phyloP scores from a whole-genome alignment of 768 basidiomycete genomes.

The Xerocomus potaroensis region DNA sequence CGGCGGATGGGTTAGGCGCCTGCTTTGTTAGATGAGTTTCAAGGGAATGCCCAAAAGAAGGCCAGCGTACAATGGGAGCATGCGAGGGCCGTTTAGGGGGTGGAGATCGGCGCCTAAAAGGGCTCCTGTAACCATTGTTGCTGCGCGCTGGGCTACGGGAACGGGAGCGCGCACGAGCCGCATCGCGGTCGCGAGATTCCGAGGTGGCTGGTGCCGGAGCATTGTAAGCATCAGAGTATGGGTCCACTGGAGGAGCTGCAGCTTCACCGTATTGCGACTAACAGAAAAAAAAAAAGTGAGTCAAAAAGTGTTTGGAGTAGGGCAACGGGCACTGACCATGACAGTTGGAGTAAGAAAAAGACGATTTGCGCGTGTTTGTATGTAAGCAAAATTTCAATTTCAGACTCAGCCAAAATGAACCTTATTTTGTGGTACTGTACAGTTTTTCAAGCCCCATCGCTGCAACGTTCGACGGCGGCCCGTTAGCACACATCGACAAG shows the following conservation, averaged over 20 bases:
- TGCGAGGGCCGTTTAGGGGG: slow-evolving; percentile 62
- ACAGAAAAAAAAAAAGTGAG: slow-evolving; percentile 6
- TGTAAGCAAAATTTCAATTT: slow-evolving; percentile 28
- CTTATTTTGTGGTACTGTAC: slow-evolving; percentile 45
- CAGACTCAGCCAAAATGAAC: slow-evolving; percentile 32
- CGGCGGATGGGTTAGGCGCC: slow-evolving; percentile 84
- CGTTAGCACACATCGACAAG: slow-evolving; percentile 53
- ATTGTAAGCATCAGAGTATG: slow-evolving; percentile 80
- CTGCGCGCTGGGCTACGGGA: slow-evolving; percentile 64
- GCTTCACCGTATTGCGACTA: slow-evolving; percentile 61
- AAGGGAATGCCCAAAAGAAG: slow-evolving; percentile 8
- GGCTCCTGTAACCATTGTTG: slow-evolving; percentile 55
- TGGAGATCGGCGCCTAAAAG: slow-evolving; percentile 55
- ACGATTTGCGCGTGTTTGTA: slow-evolving; percentile 43
- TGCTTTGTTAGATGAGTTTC: slow-evolving; percentile 45
- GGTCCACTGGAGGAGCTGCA: slow-evolving; percentile 59
- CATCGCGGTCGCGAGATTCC: slow-evolving; percentile 51
- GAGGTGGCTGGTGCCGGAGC: slow-evolving; percentile 50
- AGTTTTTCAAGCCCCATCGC: slow-evolving; percentile 63
- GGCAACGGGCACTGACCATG: slow-evolving; percentile 50
- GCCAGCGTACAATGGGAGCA: slow-evolving; percentile 63
- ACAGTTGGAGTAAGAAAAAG: slow-evolving; percentile 50
- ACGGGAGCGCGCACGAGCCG: slow-evolving; percentile 63
- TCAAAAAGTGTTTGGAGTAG: not conserved
- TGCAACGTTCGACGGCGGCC: slow-evolving; percentile 35